These are phyloP conservation scores for Diplocarpon rosae DNA, from an alignment of 2,329 filamentous ascomycete genomes.

Conservation along the genomic window DNA sequence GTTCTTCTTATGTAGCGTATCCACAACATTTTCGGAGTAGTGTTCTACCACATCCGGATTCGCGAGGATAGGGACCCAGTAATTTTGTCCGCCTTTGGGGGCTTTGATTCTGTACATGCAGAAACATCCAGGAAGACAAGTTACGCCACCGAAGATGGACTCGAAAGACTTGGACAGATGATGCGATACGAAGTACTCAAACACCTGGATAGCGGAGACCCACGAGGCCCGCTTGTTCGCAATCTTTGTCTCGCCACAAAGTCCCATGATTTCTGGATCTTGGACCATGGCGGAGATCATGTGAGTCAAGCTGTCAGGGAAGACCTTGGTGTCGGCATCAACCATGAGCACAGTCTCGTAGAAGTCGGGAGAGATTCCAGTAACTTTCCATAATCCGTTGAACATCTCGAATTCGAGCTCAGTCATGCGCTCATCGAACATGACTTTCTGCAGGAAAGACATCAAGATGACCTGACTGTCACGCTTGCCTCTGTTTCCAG, in stretches of 20 bases:
- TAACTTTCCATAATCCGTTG: slow-evolving; percentile 97
- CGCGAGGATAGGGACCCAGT: slow-evolving; percentile 97
- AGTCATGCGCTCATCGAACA: slow-evolving; percentile 99
- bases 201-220: slow-evolving; percentile 97
- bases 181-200: slow-evolving; percentile 99
- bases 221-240: slow-evolving; percentile 92
- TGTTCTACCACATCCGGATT: slow-evolving; percentile 98
- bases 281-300: slow-evolving; percentile 99
- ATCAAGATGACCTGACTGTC: slow-evolving; percentile 99
- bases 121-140: slow-evolving; percentile 96
- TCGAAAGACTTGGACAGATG: slow-evolving; percentile 96
- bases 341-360: slow-evolving; percentile 99
- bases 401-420: slow-evolving; percentile 99
- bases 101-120: slow-evolving; percentile 99
- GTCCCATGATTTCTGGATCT: slow-evolving; percentile 97
- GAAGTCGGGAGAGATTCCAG: slow-evolving; percentile 94
- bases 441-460: slow-evolving; percentile 99
- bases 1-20: slow-evolving; percentile 97
- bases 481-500: slow-evolving; percentile 94
- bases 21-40: slow-evolving; percentile 97
- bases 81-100: slow-evolving; percentile 95
- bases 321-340: slow-evolving; percentile 97
- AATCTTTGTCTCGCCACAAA: slow-evolving; percentile 98
- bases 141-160: slow-evolving; percentile 97
- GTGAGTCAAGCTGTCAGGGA: slow-evolving; percentile 94